Conservation (phyloP, 441 rosid genomes). For the Brassica balearica region DNA sequence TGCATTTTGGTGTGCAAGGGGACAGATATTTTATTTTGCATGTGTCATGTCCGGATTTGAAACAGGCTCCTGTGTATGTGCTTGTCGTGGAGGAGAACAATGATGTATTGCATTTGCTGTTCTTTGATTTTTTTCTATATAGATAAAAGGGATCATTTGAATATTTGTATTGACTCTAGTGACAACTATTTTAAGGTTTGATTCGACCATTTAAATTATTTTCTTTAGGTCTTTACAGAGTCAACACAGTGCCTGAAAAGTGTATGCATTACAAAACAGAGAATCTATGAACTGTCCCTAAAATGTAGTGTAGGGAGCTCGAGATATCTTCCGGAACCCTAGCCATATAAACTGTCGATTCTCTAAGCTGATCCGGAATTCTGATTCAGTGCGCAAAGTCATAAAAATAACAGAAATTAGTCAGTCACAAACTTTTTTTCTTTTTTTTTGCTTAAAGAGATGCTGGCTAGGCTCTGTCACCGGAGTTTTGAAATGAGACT, state of each 20-base stretch:
- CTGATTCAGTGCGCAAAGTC: too few species aligned
- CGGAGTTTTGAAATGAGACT: background rate
- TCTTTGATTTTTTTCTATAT: background rate
- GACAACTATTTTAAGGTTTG: background rate
- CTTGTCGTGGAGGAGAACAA: conserved; percentile 33
- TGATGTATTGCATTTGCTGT: conserved; percentile 24
- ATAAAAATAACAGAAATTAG: too few species aligned
- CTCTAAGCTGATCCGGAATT: too few species aligned
- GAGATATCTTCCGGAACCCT: too few species aligned
- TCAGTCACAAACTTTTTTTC: too few species aligned
- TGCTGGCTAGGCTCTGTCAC: conserved; percentile 1
- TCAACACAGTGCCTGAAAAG: background rate
- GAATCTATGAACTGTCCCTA: background rate
- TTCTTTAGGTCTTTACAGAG: background rate
- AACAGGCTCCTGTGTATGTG: conserved; percentile 6
- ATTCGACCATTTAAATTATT: background rate
- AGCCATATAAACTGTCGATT: too few species aligned
- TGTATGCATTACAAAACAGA: background rate
- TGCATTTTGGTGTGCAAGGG: conserved; percentile 28
- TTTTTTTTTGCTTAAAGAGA: too few species aligned
- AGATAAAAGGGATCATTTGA: conserved; percentile 16
- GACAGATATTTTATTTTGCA: background rate
- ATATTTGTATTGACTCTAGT: conserved; percentile 3
- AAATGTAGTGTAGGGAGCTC: background rate
- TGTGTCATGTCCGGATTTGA: conserved; percentile 11